Conservation (phyloP, 2,329 filamentous ascomycete genomes). For the Colletotrichum tropicale region DNA sequence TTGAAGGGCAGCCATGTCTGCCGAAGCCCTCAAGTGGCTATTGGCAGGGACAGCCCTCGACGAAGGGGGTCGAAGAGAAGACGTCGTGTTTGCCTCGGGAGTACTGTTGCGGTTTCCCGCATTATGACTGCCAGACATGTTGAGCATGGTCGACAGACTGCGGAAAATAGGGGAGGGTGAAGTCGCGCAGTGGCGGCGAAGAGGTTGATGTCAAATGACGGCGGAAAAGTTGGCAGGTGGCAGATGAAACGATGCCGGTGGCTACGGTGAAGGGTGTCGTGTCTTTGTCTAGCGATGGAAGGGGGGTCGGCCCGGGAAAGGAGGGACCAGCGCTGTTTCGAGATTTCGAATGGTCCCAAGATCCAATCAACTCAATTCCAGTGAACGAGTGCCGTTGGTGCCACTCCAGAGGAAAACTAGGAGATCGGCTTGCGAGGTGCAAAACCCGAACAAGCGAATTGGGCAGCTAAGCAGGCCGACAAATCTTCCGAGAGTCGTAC, state of each 20-base stretch:
- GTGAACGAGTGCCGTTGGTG: background rate
- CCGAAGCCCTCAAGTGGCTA: conserved; percentile 90
- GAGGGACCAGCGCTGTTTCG: conserved; percentile 19
- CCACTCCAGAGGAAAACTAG: background rate
- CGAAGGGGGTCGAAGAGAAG: conserved; percentile 81
- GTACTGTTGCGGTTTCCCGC: conserved; percentile 95
- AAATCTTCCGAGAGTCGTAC: background rate
- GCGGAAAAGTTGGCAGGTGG: background rate
- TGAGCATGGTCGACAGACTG: conserved; percentile 47
- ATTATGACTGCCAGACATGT: conserved; percentile 71
- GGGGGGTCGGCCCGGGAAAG: conserved; percentile 15
- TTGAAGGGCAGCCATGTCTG: conserved; percentile 89
- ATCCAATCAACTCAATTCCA: background rate
- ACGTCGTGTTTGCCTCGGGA: conserved; percentile 84
- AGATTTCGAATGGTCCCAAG: conserved; percentile 8
- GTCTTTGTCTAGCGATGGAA: conserved; percentile 16
- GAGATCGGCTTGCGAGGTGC: background rate
- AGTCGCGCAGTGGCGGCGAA: background rate
- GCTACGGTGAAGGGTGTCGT: conserved; percentile 16
- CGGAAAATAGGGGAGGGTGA: conserved; percentile 3
- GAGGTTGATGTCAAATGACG: conserved; percentile 10
- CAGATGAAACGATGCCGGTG: conserved; percentile 19
- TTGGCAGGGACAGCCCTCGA: conserved; percentile 79
- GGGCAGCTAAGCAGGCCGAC: background rate
- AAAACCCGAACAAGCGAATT: background rate